Base-by-base conservation (phyloP, 2,329 filamentous ascomycete genomes). In the Fulvia fulva region DNA sequence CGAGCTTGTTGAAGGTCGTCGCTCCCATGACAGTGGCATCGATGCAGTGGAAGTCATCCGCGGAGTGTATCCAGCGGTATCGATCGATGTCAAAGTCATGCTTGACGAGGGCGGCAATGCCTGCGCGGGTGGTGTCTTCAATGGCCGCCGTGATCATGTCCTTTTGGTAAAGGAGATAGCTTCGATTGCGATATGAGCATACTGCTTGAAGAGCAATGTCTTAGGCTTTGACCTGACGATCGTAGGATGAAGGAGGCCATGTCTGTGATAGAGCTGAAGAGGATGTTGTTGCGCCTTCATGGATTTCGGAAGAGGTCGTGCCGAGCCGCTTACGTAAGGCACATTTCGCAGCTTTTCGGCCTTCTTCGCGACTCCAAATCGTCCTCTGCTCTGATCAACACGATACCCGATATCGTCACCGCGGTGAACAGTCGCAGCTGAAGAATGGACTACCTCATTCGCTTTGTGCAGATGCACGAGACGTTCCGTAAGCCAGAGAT, bases 401-500 rank as follows among this genome's bases (percentile, higher is more conserved):
- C 16, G 9, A 34, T 14, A 34, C 2, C n/a, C n/a, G n/a, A 8
- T 34, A 34, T 26, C 28, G 43, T 14, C 9, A 2, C 11, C 30
- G 16, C 30, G n/a, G n/a, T n/a, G n/a, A n/a, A n/a, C n/a, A n/a
- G 30, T 14, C 11, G 16, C 3, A 8, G 30, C 30, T 34, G 30
- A 14, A 14, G 25, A 8, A 83, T 83, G 85, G 85, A 95, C 62
- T 97, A 90, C 70, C 82, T 99, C 60, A 86, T 99, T 63, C 89
- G 93, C 67, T 91, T 97, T 72, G 88, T 87, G 46, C 94, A 97
- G 75, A 81, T 83, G 58, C 92, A 97, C 73, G 91, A 97, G 77
- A 88, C 85, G n/a, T 99, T 99, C 72, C 88, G 93, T 41, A 80
- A 86, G 56, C 85, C 92, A 2, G 94, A 99, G 74, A 83, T 96